Percentiles rank a stretch among this genome's conserved stretches.
Conservation (phyloP, 2,329 filamentous ascomycete species). For the Neurospora sp. region DNA sequence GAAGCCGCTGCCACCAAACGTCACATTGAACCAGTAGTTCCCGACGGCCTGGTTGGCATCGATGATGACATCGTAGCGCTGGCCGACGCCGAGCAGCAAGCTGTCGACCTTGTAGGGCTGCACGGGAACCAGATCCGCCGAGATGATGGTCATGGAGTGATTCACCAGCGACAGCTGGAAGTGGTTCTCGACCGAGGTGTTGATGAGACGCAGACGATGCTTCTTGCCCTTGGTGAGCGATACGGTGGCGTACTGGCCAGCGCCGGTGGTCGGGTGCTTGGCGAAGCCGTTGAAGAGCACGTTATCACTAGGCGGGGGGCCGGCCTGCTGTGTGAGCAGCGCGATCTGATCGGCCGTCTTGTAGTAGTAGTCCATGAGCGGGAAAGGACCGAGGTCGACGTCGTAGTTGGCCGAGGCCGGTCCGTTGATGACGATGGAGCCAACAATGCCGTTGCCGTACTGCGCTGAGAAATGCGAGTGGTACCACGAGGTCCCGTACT, state of each 20-base stretch:
- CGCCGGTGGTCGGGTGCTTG: slow-evolving; percentile 21
- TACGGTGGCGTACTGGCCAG: slow-evolving; percentile 25
- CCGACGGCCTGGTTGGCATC: slow-evolving; percentile 24
- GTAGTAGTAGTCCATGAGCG: slow-evolving; percentile 43
- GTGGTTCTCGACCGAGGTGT: slow-evolving; percentile 39
- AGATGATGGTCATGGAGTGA: slow-evolving; percentile 41
- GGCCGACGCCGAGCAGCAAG: slow-evolving; percentile 40
- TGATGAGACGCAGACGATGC: slow-evolving; percentile 41
- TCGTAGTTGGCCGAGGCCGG: slow-evolving; percentile 39
- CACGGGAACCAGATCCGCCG: slow-evolving; percentile 42
- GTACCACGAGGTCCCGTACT: slow-evolving; percentile 32
- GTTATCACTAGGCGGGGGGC: slow-evolving; percentile 28
- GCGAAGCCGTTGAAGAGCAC: slow-evolving; percentile 36
- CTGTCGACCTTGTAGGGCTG: slow-evolving; percentile 38
- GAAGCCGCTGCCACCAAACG: slow-evolving; percentile 18
- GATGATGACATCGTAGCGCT: slow-evolving; percentile 36
- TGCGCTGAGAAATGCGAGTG: slow-evolving; percentile 39
- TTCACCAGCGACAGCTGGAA: slow-evolving; percentile 40
- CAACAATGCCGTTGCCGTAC: slow-evolving; percentile 38
- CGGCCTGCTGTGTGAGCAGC: slow-evolving; percentile 15
- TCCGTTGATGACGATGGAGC: slow-evolving; percentile 37
- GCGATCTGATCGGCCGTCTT: slow-evolving; percentile 21
- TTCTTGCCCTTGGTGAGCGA: slow-evolving; percentile 33
- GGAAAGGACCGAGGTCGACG: slow-evolving; percentile 38
- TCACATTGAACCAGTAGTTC: slow-evolving; percentile 36